Conservation (phyloP, 1,284 basidiomycete species). For the Microbotryum violaceum region DNA sequence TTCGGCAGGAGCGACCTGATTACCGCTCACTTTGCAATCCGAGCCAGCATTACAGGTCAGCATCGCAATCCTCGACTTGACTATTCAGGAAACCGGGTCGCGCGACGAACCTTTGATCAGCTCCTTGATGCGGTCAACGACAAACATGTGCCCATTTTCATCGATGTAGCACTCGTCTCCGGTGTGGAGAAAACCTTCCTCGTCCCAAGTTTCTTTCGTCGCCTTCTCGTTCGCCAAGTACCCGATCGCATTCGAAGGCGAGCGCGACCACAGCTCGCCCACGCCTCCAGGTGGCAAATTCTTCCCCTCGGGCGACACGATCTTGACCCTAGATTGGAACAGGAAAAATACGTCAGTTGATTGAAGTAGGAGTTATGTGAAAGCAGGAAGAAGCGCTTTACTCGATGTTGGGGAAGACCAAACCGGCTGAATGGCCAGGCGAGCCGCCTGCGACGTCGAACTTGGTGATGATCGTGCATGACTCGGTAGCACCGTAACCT, state of each 20-base stretch:
- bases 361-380: not conserved
- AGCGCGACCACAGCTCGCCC: conserved; percentile 25
- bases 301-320: conserved; percentile 36
- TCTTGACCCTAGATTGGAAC: conserved; percentile 29
- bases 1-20: conserved; percentile 51
- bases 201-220: conserved; percentile 33
- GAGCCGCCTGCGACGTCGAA: conserved; percentile 7
- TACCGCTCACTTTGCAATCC: conserved; percentile 12
- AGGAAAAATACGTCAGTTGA: not conserved
- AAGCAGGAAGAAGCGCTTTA: not conserved
- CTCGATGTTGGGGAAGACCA: conserved; percentile 18
- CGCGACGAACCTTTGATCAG: not conserved
- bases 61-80: conserved; percentile 14
- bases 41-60: conserved; percentile 3
- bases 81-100: not conserved
- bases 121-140: conserved; percentile 32
- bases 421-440: conserved; percentile 15
- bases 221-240: conserved; percentile 37
- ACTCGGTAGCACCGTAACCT: conserved; percentile 24
- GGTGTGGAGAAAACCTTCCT: conserved; percentile 34
- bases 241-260: conserved; percentile 26
- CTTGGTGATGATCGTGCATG: conserved; percentile 23
- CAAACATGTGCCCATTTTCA: conserved; percentile 17
- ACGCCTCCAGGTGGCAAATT: conserved; percentile 14
- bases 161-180: conserved; percentile 33